Conservation (phyloP, 2,329 filamentous ascomycete species). For the Nakataea oryzae region DNA sequence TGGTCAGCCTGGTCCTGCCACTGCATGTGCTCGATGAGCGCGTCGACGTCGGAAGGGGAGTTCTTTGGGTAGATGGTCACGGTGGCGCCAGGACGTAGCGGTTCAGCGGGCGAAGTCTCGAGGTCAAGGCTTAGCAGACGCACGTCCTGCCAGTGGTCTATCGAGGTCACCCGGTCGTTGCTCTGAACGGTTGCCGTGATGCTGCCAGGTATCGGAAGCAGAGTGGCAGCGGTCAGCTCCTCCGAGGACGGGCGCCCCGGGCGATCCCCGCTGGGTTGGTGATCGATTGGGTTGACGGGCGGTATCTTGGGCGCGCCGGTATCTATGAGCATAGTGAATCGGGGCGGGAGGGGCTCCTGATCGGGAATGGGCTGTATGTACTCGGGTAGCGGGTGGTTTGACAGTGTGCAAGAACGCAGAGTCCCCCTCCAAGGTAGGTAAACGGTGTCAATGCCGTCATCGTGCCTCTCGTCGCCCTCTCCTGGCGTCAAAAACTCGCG, state of each 20-base stretch:
- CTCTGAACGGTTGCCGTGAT: constrained; percentile 45
- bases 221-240: constrained; percentile 14
- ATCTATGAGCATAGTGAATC: constrained; percentile 28
- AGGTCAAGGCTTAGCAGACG: constrained; percentile 60
- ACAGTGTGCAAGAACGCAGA: constrained; percentile 56
- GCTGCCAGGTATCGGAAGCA: constrained; percentile 47
- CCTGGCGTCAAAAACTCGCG: constrained; percentile 64
- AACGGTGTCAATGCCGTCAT: constrained; percentile 77
- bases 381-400: constrained; percentile 58
- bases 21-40: constrained; percentile 66
- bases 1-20: constrained; percentile 68
- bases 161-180: constrained; percentile 68
- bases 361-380: constrained; percentile 61
- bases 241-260: no score
- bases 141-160: constrained; percentile 86
- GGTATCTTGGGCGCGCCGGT: background rate
- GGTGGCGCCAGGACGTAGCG: constrained; percentile 62
- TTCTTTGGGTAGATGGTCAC: constrained; percentile 82
- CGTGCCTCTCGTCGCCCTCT: constrained; percentile 88
- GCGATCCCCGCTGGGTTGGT: background rate
- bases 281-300: background rate
- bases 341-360: constrained; percentile 64
- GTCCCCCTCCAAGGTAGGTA: constrained; percentile 69
- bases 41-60: constrained; percentile 68
- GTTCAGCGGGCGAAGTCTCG: constrained; percentile 11